Evolutionary conservation across 176 grass and related monocot species (phyloP).

Genomic region (Chloris gayana): DNA sequence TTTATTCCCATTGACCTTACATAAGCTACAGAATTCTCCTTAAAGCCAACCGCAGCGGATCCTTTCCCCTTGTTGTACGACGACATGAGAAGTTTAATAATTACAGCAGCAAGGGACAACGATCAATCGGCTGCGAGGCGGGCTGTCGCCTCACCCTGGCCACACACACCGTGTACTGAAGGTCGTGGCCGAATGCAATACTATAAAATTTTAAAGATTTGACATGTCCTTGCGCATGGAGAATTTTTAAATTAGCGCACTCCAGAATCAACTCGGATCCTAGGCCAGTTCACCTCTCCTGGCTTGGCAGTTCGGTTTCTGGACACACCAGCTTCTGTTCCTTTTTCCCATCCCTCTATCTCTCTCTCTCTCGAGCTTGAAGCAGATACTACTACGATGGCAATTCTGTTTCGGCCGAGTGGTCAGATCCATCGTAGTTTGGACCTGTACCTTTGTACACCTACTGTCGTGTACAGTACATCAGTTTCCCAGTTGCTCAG

Average conservation of each 20-base stretch:
- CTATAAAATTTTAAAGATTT: conserved; percentile 37
- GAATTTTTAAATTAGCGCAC: conserved; percentile 26
- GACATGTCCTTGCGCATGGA: conserved; percentile 53
- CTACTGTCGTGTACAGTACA: conserved; percentile 31
- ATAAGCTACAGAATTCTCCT: neutral
- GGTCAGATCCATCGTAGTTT: conserved; percentile 58
- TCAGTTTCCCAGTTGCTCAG: conserved; percentile 30
- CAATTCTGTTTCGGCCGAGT: conserved; percentile 39
- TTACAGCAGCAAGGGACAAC: conserved; percentile 61
- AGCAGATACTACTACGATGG: conserved; percentile 30
- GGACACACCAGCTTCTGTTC: conserved; percentile 31
- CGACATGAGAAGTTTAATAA: conserved; percentile 55
- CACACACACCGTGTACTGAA: conserved; percentile 27
- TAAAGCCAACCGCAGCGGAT: conserved; percentile 29
- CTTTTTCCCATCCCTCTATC: neutral
- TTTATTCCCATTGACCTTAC: neutral
- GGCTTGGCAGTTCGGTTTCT: neutral
- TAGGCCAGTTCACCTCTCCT: neutral
- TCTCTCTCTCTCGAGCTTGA: neutral
- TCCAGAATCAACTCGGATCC: neutral
- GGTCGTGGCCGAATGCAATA: conserved; percentile 40
- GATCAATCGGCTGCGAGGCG: conserved; percentile 68
- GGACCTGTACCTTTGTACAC: conserved; percentile 44
- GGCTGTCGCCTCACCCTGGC: conserved; percentile 43
- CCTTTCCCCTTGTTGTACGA: conserved; percentile 23